A percentile compares a stretch with the other conserved stretches of the same genome.
These are phyloP conservation scores for Carex parvula DNA, from an alignment of 176 grass and related monocot species.

Conservation along the genomic window DNA sequence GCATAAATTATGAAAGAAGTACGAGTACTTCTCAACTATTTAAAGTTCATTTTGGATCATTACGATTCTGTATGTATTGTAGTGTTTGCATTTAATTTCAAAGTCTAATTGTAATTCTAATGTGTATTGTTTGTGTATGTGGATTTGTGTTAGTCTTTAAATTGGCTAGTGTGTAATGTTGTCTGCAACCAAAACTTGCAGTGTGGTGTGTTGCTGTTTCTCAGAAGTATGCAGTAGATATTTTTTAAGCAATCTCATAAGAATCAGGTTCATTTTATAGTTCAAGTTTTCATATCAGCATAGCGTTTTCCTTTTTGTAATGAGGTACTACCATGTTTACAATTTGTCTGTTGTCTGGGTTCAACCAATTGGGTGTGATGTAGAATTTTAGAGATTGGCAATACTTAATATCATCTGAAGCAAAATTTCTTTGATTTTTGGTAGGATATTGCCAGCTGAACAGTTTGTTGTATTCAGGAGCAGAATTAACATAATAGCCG, in stretches of 20 bases:
- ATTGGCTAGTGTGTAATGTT: neutral
- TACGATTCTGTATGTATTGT: conserved; percentile 24
- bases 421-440: no score
- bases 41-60: conserved; percentile 18
- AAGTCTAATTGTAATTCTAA: conserved; percentile 12
- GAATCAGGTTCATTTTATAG: neutral
- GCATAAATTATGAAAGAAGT: conserved; percentile 31
- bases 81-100: conserved; percentile 21
- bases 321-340: neutral
- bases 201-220: neutral
- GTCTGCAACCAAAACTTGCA: neutral
- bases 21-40: conserved; percentile 15
- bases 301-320: neutral
- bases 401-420: no score
- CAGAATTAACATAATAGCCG: no score
- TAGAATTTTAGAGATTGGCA: neutral
- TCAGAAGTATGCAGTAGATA: neutral
- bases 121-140: conserved; percentile 3
- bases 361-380: neutral
- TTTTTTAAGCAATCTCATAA: neutral
- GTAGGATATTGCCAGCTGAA: neutral
- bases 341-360: neutral
- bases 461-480: neutral
- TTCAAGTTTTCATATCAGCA: neutral
- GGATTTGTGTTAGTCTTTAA: neutral